Evolutionary conservation across 1,284 basidiomycete genomes (phyloP).

Genomic region (Farysia itapuensis): DNA sequence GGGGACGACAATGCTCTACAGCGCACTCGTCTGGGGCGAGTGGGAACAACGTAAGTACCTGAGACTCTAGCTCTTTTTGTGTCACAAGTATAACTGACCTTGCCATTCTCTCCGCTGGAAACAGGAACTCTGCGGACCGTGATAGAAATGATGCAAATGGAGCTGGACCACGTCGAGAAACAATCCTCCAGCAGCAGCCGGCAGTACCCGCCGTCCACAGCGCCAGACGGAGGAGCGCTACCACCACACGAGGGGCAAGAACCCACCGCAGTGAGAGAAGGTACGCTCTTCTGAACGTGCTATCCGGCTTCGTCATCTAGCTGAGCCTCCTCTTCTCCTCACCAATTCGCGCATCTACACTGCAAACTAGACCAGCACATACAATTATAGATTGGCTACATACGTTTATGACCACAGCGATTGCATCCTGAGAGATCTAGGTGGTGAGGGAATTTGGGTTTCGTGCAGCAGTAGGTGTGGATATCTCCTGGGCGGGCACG

Average conservation of each 20-base stretch:
- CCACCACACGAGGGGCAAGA: background rate
- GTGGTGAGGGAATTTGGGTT: too few species aligned
- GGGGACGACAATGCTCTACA: slow-evolving; percentile 55
- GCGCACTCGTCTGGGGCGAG: slow-evolving; percentile 52
- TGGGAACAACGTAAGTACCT: slow-evolving; percentile 54
- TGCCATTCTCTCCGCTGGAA: background rate
- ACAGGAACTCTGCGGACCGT: slow-evolving; percentile 33
- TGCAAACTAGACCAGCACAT: too few species aligned
- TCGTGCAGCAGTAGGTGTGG: slow-evolving; percentile 1
- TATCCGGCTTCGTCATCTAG: too few species aligned
- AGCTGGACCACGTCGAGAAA: slow-evolving; percentile 14
- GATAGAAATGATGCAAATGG: slow-evolving; percentile 41
- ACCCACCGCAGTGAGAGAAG: slow-evolving; percentile 21
- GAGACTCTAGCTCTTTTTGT: too few species aligned
- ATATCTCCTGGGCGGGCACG: too few species aligned
- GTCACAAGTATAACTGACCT: too few species aligned
- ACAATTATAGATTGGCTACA: too few species aligned
- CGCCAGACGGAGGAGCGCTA: background rate
- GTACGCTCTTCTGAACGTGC: slow-evolving; percentile 15
- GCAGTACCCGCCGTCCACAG: background rate
- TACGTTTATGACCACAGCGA: too few species aligned
- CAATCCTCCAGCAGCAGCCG: background rate
- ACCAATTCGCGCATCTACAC: too few species aligned
- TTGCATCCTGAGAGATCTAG: too few species aligned
- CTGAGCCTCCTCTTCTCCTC: too few species aligned